A percentile compares a stretch with the other conserved stretches of the same genome.
phyloP scores from a whole-genome alignment of 2,329 filamentous ascomycete genomes.

The Cryphonectria radicalis region DNA sequence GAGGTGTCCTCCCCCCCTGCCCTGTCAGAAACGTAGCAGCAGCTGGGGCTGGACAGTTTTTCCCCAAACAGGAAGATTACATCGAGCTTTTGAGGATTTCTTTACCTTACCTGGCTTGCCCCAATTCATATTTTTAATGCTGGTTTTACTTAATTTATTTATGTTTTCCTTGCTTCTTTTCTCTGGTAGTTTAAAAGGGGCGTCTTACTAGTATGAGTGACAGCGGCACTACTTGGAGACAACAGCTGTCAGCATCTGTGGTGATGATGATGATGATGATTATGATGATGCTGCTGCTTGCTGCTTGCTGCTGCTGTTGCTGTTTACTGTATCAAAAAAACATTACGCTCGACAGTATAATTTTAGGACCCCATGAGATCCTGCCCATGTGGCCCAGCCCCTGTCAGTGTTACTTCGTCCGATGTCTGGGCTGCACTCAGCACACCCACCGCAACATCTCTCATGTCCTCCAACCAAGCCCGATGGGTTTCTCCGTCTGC shows the following conservation, averaged over 20 bases:
- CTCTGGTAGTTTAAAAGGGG: neutral
- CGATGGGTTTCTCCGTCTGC: neutral
- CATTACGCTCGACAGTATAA: constrained; percentile 15
- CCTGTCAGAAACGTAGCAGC: neutral
- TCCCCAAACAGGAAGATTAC: neutral
- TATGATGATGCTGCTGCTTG: neutral
- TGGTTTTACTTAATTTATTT: neutral
- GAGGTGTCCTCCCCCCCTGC: neutral
- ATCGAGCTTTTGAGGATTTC: neutral
- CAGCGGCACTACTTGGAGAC: constrained; percentile 1
- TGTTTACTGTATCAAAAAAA: neutral
- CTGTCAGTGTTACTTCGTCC: constrained; percentile 17
- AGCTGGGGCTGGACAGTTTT: neutral
- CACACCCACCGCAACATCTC: neutral
- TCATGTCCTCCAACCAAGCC: neutral
- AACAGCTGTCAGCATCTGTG: constrained; percentile 13
- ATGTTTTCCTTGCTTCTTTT: neutral
- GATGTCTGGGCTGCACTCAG: neutral
- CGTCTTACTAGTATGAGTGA: neutral
- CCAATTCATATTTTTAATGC: neutral
- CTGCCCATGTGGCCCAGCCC: constrained; percentile 23
- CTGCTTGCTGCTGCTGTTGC: neutral
- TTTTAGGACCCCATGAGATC: constrained; percentile 26
- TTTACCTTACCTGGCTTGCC: neutral
- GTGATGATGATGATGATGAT: neutral